Base-by-base conservation (phyloP, 2,329 filamentous ascomycete genomes). In the Grosmannia penicillata region DNA sequence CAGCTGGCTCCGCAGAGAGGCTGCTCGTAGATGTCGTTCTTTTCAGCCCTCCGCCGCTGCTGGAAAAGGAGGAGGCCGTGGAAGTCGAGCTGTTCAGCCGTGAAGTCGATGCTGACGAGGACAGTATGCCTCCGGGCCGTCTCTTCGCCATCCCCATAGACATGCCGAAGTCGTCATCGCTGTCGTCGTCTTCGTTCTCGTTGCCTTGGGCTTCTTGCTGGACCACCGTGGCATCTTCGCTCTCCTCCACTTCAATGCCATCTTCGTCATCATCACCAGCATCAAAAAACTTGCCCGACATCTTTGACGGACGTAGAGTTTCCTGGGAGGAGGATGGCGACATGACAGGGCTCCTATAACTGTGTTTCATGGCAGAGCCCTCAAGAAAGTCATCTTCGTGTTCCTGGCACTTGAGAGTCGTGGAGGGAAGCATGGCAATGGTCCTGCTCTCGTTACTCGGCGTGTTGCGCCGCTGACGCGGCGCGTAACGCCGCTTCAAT, bases 401-500 rank as follows among this genome's bases (percentile, higher is more conserved):
- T 35, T 78, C 78, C 29, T 80, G 71, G 49, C 83, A 89, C 51
- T 95, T 95, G 34, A 91, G 66, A 0, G 82, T 93, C 2, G 87
- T 94, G 0, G 84, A 82, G 4, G 85, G 86, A 8, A 94, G 65
- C 59, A 82, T 91, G 8, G 84, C 84, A 50, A 94, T 94, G 2
- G 79, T 93, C 56, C 83, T 89, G 56, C 79, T 83, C 45, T 86
- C 81, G 44, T 56, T 60, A 42, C 51, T 50, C n/a, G 49, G 52
- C 17, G 56, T 53, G 45, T 53, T 58, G 60, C 36, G 56, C 47
- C 38, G 72, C 6, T 44, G 52, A 63, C 68, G 49, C 59, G 78
- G 43, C 13, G 71, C 56, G 50, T 72, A 54, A 59, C 75, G 58
- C 65, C 73, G 65, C 54, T 65, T 70, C 6, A 71, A 67, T 35